Evolutionary conservation across 2,329 filamentous ascomycete genomes (phyloP).

Genomic region (Cladophialophora carrionii): DNA sequence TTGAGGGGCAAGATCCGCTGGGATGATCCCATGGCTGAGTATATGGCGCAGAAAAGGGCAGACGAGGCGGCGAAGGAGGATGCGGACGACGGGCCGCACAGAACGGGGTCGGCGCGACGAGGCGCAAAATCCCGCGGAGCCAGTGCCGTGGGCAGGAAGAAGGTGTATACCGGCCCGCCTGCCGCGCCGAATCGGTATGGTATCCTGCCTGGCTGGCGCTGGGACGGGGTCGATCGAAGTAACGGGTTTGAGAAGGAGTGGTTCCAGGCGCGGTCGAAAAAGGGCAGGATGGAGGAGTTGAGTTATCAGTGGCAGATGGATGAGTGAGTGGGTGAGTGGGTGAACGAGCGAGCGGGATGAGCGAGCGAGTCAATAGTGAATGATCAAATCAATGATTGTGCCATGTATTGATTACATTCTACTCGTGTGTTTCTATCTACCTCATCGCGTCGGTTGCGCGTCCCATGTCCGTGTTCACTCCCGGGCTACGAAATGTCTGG

Average conservation of each 20-base stretch:
- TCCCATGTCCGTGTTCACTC: no score
- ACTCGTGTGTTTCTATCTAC: no score
- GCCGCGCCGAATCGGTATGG: constrained; percentile 91
- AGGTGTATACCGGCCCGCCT: constrained; percentile 74
- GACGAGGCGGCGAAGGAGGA: constrained; percentile 46
- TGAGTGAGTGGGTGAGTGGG: constrained; percentile 57
- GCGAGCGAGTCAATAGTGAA: no score
- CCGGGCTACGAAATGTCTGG: no score
- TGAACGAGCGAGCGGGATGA: no score
- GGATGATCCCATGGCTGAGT: constrained; percentile 91
- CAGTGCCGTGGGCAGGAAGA: constrained; percentile 54
- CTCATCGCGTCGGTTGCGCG: no score
- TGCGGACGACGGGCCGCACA: constrained; percentile 43
- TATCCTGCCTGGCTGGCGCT: constrained; percentile 87
- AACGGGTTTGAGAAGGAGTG: constrained; percentile 94
- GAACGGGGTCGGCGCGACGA: constrained; percentile 47
- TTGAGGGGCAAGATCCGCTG: constrained; percentile 76
- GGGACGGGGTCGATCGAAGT: constrained; percentile 94
- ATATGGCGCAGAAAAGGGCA: constrained; percentile 62
- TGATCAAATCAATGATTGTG: no score
- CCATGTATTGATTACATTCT: no score
- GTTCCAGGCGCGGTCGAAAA: constrained; percentile 83
- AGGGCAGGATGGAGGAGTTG: constrained; percentile 74
- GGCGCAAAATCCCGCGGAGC: neutral
- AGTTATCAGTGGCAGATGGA: constrained; percentile 98